phyloP scores from a whole-genome alignment of 2,329 filamentous ascomycete species.

The Xylaria sp. region DNA sequence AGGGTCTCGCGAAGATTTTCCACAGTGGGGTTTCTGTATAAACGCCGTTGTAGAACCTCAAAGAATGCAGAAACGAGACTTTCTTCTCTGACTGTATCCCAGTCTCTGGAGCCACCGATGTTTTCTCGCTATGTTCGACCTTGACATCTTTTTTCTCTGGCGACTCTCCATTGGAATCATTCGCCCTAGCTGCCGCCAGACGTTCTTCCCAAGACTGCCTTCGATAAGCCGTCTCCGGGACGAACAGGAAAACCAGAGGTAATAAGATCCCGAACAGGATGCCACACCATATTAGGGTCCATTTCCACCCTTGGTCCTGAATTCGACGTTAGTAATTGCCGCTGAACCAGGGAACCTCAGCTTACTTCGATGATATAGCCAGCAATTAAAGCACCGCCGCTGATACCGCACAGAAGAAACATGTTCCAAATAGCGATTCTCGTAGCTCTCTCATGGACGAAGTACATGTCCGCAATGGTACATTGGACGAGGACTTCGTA shows the following conservation, averaged over 20 bases:
- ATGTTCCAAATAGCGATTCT: conserved; percentile 57
- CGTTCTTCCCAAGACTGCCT: conserved; percentile 47
- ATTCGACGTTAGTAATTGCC: conserved; percentile 24
- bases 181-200: conserved; percentile 21
- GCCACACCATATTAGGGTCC: conserved; percentile 60
- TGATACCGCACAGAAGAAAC: conserved; percentile 55
- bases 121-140: conserved; percentile 37
- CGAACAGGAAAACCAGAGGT: conserved; percentile 59
- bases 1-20: conserved; percentile 57
- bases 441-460: conserved; percentile 58
- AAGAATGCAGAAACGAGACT: conserved; percentile 49
- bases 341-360: neutral
- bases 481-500: conserved; percentile 65
- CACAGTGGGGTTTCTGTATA: conserved; percentile 54
- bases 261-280: conserved; percentile 58
- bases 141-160: conserved; percentile 41
- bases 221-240: conserved; percentile 62
- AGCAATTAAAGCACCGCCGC: conserved; percentile 54
- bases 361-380: conserved; percentile 55
- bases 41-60: conserved; percentile 52
- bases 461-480: conserved; percentile 60
- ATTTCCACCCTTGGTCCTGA: conserved; percentile 54
- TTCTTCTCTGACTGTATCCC: conserved; percentile 47
- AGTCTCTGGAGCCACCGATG: conserved; percentile 32
- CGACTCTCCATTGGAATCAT: conserved; percentile 37